Base-by-base conservation (phyloP, 305 asterid species). In the Striga hermonthica region DNA sequence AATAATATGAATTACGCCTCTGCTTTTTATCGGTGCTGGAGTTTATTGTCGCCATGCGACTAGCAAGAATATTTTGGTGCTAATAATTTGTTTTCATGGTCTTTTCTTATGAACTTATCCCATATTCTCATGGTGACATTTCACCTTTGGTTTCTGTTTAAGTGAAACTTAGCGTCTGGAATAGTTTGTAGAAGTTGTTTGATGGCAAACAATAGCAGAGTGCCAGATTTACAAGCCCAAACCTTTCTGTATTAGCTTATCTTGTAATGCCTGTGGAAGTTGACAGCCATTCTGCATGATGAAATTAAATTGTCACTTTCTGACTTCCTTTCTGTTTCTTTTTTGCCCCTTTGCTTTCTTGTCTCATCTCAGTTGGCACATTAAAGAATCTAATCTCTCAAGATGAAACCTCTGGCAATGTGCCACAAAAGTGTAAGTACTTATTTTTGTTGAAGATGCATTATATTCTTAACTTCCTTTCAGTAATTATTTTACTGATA, bases 371-470 rank as follows among this genome's bases (percentile, higher is more conserved):
- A 91, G 98, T 78, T 78, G 70, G 75, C 75, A 91, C 95, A 57
- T 67, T 91, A 64, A 89, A 85, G 84, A 91, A 84, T 70, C 82
- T 89, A 56, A 84, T 87, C 70, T 85, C 86, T 9, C 89, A 78
- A 74, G 95, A 89, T 39, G 95, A 84, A 75, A 72, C 80, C 53
- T 65, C 95, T 35, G 85, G 88, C 65, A 73, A 67, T 57, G 72
- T 76, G 73, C 76, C 86, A 40, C 90, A 78, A 57, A 91, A 91
- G 82, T 66, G 97, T 89, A 69, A 85, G 96, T 75, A 49, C 37
- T 53, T 72, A 11, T 9, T 43, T 66, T 65, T 12, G 70, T 40
- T 45, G 2, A 69, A 3, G 28, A 48, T 65, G 65, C 70, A n/a
- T 47, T 69, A 31, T 50, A 37, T 74, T 74, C 16, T 43, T 44